Conservation (phyloP, 2,329 filamentous ascomycete species). For the Diplodia mutila region DNA sequence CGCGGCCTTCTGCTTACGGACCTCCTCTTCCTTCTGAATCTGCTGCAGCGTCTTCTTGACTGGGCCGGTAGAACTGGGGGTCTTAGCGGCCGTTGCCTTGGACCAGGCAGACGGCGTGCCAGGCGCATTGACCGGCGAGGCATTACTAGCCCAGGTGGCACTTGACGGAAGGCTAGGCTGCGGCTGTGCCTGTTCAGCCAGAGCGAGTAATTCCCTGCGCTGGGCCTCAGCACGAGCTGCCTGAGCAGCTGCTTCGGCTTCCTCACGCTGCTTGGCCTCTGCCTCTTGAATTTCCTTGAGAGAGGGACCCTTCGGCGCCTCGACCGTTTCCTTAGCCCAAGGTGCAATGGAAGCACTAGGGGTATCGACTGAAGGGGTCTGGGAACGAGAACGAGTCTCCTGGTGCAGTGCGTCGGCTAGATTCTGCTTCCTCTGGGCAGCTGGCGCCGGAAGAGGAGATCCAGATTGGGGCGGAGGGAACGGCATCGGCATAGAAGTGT, state of each 20-base stretch:
- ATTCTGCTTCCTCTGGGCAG: slow-evolving; percentile 83
- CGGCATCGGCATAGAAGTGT: slow-evolving; percentile 74
- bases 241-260: slow-evolving; percentile 79
- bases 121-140: slow-evolving; percentile 69
- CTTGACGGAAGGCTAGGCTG: slow-evolving; percentile 81
- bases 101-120: slow-evolving; percentile 62
- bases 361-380: slow-evolving; percentile 71
- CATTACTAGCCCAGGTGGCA: slow-evolving; percentile 82
- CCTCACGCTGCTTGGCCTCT: slow-evolving; percentile 89
- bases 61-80: slow-evolving; percentile 44
- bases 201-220: slow-evolving; percentile 74
- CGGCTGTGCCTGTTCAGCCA: slow-evolving; percentile 63
- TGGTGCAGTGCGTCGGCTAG: slow-evolving; percentile 73
- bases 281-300: slow-evolving; percentile 96
- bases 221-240: slow-evolving; percentile 75
- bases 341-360: slow-evolving; percentile 78
- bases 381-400: slow-evolving; percentile 72
- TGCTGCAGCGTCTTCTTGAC: slow-evolving; percentile 90
- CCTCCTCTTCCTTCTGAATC: slow-evolving; percentile 95
- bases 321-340: slow-evolving; percentile 84
- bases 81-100: slow-evolving; percentile 58
- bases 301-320: slow-evolving; percentile 80
- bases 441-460: slow-evolving; percentile 85
- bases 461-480: slow-evolving; percentile 74
- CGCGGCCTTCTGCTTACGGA: slow-evolving; percentile 76